Evolutionary conservation across 208 protist species (phyloP).

Genomic region (Acanthamoeba lenticulata): DNA sequence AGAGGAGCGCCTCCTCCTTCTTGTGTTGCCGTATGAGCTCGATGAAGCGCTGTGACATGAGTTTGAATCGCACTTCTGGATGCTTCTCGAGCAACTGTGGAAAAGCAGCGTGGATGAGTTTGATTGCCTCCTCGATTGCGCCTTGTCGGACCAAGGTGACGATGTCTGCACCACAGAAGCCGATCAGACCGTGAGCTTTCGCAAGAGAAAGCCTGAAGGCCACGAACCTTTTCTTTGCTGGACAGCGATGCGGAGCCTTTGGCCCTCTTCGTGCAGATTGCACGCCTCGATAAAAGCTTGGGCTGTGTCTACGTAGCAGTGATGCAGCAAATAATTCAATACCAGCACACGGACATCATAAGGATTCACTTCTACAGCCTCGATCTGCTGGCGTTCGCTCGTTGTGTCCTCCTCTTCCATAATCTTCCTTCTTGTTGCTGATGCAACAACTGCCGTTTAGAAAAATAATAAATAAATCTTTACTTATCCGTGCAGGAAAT

Average conservation of each 20-base stretch:
- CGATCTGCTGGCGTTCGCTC: background rate
- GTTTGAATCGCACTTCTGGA: constrained; percentile 38
- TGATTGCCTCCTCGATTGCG: constrained; percentile 21
- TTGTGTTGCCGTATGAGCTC: constrained; percentile 48
- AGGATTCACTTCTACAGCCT: constrained; percentile 3
- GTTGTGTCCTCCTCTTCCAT: background rate
- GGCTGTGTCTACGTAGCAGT: constrained; percentile 54
- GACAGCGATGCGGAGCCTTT: background rate
- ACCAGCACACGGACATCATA: constrained; percentile 26
- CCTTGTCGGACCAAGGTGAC: background rate
- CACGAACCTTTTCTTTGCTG: constrained; percentile 31
- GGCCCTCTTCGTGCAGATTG: constrained; percentile 24
- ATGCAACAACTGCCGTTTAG: too few relatives aligned
- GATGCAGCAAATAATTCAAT: constrained; percentile 46
- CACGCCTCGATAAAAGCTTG: constrained; percentile 28
- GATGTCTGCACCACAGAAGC: background rate
- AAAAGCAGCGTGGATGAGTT: background rate
- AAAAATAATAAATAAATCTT: too few relatives aligned
- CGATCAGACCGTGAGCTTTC: background rate
- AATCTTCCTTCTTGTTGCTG: background rate
- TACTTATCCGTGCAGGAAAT: too few relatives aligned
- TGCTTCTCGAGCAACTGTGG: constrained; percentile 53
- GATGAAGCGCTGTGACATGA: constrained; percentile 41
- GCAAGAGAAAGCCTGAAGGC: background rate
- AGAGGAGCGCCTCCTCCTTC: constrained; percentile 48